Evolutionary conservation across 139 green algal genomes (phyloP).

Genomic region (Yamagishiella unicocca): DNA sequence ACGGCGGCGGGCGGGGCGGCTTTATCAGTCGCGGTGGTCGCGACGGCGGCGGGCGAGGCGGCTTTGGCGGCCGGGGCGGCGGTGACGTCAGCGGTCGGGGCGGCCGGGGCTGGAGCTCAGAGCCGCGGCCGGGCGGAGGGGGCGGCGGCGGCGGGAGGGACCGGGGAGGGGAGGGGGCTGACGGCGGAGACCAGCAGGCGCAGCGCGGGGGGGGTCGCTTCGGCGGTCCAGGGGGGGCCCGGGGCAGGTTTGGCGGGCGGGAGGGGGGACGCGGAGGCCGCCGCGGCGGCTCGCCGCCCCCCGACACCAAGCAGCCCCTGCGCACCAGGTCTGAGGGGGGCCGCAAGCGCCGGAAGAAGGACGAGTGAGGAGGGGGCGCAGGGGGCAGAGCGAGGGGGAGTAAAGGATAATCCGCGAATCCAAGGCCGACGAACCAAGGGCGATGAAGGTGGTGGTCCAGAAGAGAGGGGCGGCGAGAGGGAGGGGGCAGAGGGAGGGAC

Average conservation of each 20-base stretch:
- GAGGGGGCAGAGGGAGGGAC: no score
- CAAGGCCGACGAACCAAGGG: no score
- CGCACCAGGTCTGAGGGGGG: constrained; percentile 68
- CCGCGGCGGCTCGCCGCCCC: neutral
- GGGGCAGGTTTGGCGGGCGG: neutral
- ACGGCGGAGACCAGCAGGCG: neutral
- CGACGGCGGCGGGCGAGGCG: neutral
- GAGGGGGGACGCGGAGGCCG: no score
- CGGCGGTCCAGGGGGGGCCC: neutral
- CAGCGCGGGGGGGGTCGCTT: neutral
- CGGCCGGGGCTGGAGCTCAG: neutral
- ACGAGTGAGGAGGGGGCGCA: no score
- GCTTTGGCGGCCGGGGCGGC: neutral
- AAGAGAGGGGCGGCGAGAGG: no score
- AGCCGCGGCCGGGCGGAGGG: neutral
- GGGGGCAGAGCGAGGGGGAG: no score
- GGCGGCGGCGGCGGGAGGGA: neutral
- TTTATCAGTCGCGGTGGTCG: no score
- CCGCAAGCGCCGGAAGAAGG: constrained; percentile 63
- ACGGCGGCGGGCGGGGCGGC: neutral
- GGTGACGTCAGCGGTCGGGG: no score
- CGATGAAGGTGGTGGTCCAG: no score
- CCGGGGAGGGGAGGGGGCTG: neutral
- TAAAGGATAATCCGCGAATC: no score
- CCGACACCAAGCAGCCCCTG: constrained; percentile 49